phyloP scores from a whole-genome alignment of 495 filamentous ascomycete species.

The Penicillium flavigenum region DNA sequence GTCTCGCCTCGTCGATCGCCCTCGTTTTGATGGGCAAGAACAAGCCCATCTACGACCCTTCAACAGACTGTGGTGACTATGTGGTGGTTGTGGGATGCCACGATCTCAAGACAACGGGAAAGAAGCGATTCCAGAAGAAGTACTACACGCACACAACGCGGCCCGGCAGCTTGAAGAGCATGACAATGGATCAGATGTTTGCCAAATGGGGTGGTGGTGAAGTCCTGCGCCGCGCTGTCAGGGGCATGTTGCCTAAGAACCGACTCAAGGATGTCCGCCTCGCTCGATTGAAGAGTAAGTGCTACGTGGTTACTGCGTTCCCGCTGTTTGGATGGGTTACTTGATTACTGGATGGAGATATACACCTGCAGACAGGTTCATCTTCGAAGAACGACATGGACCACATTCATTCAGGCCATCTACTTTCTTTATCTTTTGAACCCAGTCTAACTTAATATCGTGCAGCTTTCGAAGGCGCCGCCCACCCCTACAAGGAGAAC shows the following conservation, averaged over 20 bases:
- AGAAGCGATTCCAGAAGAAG: constrained; percentile 87
- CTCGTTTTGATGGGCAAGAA: constrained; percentile 96
- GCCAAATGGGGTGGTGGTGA: constrained; percentile 92
- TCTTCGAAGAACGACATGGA: neutral
- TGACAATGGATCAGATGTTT: constrained; percentile 95
- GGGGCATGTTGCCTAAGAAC: constrained; percentile 98
- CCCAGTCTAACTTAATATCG: constrained; percentile 13
- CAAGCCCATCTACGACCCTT: constrained; percentile 96
- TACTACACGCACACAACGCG: constrained; percentile 93
- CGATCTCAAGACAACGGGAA: constrained; percentile 82
- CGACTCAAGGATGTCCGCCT: constrained; percentile 79
- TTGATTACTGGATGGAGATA: neutral
- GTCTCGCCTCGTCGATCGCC: constrained; percentile 88
- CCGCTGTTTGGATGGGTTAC: neutral
- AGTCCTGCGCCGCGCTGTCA: constrained; percentile 86
- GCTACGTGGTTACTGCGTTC: neutral
- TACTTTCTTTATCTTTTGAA: neutral
- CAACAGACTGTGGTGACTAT: constrained; percentile 98
- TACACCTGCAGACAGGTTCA: neutral
- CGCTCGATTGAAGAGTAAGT: constrained; percentile 80
- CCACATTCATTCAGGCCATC: neutral
- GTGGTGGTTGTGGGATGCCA: constrained; percentile 90
- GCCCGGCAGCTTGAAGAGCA: constrained; percentile 79
- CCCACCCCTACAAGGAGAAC: constrained; percentile 90
- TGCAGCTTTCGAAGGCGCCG: constrained; percentile 81